phyloP scores from a whole-genome alignment of 192 early-diverging fungal genomes.

The Endogone sp. region DNA sequence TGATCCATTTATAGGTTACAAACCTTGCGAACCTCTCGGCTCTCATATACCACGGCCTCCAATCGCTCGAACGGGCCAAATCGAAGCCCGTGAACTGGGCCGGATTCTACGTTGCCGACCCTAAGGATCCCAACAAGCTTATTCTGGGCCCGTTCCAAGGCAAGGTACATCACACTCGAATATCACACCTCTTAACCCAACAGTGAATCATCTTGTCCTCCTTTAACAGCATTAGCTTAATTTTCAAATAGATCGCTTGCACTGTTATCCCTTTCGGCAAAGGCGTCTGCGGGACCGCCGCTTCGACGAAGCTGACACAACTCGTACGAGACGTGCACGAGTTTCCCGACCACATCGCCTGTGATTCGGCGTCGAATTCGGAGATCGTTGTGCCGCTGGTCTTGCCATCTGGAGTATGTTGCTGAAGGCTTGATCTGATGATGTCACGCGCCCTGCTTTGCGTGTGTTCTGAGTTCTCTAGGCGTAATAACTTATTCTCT shows the following conservation, averaged over 20 bases:
- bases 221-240: background rate
- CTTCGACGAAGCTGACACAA: slow-evolving; percentile 44
- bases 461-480: background rate
- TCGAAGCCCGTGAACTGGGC: slow-evolving; percentile 71
- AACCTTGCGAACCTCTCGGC: slow-evolving; percentile 82
- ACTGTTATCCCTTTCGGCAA: slow-evolving; percentile 76
- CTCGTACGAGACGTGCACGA: slow-evolving; percentile 77
- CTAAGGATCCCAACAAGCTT: slow-evolving; percentile 36
- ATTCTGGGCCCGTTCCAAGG: slow-evolving; percentile 92
- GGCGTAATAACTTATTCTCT: background rate
- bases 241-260: slow-evolving; percentile 60
- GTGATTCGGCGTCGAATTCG: slow-evolving; percentile 77
- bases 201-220: background rate
- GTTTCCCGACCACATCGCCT: slow-evolving; percentile 89
- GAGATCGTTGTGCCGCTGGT: slow-evolving; percentile 85
- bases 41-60: slow-evolving; percentile 73
- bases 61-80: slow-evolving; percentile 54
- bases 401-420: slow-evolving; percentile 8
- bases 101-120: slow-evolving; percentile 77
- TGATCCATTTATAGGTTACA: slow-evolving; percentile 38
- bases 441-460: background rate
- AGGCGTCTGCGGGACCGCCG: slow-evolving; percentile 90
- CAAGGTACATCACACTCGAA: slow-evolving; percentile 26
- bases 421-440: background rate
- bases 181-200: background rate